Base-by-base conservation (phyloP, 768 basidiomycete genomes). In the Dioszegia crocea region DNA sequence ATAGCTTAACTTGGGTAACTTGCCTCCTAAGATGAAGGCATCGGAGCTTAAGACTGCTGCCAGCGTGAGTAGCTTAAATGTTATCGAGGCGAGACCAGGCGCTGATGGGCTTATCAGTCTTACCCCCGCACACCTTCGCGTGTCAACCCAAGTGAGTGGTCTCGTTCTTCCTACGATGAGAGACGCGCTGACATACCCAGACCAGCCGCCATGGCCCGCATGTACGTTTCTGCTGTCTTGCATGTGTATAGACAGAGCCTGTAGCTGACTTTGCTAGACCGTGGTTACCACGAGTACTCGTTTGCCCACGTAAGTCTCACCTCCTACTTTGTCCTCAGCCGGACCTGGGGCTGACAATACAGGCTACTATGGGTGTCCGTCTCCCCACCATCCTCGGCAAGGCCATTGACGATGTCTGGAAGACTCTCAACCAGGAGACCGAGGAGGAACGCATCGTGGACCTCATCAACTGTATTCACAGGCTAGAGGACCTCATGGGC, bases 311-410 rank as follows among this genome's bases (percentile, higher is more conserved):
- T 71, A 57, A 21, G 66, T 55, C n/a, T n/a, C 86, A n/a, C n/a
- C n/a, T n/a, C 74, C 85, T 89, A 86, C 74, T 89, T 86, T 74
- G 85, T 88, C 86, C 73, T 89, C 86, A 0, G 89, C 89, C 19
- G 10, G 38, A 31, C 2, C 33, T 11, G 70, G 12, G 24, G 55
- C 45, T 59, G 46, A 55, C 47, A 33, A 87, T 86, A 38, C 84
- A 93, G 78, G 93, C 91, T 30, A 94, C 92, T 3, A 96, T 96
- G 92, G 89, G 90, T 61, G 86, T 88, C n/a, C 86, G 93, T 46
- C 84, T 96, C 24, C 93, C 93, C 1, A 94, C 93, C 39, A 97
- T 97, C 63, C 81, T 96, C 47, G 90, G 91, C 64, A 97, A 96
- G 79, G 93, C 89, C 12, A 92, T 96, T 68, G 91, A 93, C 69